phyloP scores from a whole-genome alignment of 176 grass and related monocot species.

The Triticum timopheevii region DNA sequence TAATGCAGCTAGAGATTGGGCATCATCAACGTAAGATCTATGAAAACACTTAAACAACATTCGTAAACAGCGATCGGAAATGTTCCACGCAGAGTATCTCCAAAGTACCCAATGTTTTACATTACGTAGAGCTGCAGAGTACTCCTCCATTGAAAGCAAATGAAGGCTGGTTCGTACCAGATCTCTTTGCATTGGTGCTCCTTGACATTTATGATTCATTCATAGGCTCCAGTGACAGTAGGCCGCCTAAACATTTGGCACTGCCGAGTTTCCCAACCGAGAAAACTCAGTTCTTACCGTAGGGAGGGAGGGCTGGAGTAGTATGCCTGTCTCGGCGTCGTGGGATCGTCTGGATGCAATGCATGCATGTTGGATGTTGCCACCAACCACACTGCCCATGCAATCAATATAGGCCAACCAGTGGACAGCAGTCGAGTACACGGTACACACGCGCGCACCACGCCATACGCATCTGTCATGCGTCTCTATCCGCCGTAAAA shows the following conservation, averaged over 20 bases:
- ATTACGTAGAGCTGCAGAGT: neutral
- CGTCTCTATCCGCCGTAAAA: neutral
- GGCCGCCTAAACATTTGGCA: neutral
- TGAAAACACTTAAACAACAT: neutral
- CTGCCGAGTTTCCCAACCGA: neutral
- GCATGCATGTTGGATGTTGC: neutral
- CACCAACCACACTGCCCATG: neutral
- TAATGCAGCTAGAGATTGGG: neutral
- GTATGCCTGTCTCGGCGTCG: neutral
- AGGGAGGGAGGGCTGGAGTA: neutral
- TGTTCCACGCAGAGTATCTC: neutral
- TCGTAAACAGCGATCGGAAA: neutral
- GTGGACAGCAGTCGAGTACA: neutral
- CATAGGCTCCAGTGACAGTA: neutral
- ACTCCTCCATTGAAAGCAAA: neutral
- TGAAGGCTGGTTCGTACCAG: neutral
- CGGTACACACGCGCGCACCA: no score
- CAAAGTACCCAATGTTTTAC: neutral
- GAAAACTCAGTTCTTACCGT: neutral
- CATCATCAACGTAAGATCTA: neutral
- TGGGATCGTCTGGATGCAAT: neutral
- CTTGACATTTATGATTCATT: neutral
- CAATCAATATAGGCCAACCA: conserved; percentile 10
- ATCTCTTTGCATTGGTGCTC: neutral
- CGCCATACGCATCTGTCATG: neutral